These are phyloP conservation scores for Fusarium drepaniforme DNA, from an alignment of 2,329 filamentous ascomycete species.

Conservation along the genomic window DNA sequence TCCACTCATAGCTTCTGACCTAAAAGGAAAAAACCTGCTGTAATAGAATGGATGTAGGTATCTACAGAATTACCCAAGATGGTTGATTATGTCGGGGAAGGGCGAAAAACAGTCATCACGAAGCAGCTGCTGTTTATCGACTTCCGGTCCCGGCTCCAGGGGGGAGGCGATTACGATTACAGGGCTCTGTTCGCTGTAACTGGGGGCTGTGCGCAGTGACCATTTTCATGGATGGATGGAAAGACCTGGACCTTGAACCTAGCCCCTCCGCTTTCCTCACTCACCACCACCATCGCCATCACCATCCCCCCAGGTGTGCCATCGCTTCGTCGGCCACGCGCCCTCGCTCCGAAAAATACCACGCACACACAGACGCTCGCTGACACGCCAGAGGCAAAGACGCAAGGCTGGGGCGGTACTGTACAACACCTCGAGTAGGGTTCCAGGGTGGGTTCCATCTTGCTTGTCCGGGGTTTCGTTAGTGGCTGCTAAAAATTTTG, in stretches of 20 bases:
- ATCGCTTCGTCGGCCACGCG: slow-evolving; percentile 3
- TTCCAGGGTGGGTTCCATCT: not conserved
- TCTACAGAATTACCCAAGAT: not conserved
- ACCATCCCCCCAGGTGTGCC: not conserved
- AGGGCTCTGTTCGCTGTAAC: not conserved
- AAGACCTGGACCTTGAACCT: not conserved
- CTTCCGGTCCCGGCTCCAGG: not conserved
- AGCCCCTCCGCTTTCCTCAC: slow-evolving; percentile 3
- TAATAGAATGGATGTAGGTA: not conserved
- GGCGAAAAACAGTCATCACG: not conserved
- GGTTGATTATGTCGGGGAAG: not conserved
- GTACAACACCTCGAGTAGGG: not conserved
- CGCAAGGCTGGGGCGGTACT: not conserved
- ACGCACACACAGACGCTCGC: not conserved
- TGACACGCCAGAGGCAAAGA: not conserved
- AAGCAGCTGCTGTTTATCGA: slow-evolving; percentile 3
- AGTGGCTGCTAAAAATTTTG: not conserved
- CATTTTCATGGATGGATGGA: not conserved
- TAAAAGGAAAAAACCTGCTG: not conserved
- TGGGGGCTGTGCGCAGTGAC: not conserved
- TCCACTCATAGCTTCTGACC: not conserved
- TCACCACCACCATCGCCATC: slow-evolving; percentile 4
- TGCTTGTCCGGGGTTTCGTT: not conserved
- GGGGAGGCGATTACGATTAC: not conserved
- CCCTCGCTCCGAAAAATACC: slow-evolving; percentile 9